Percentiles rank a stretch among this genome's conserved stretches.
Conservation (phyloP, 1,139 yeast species). For the Blastobotrys raffinosifermentans region DNA sequence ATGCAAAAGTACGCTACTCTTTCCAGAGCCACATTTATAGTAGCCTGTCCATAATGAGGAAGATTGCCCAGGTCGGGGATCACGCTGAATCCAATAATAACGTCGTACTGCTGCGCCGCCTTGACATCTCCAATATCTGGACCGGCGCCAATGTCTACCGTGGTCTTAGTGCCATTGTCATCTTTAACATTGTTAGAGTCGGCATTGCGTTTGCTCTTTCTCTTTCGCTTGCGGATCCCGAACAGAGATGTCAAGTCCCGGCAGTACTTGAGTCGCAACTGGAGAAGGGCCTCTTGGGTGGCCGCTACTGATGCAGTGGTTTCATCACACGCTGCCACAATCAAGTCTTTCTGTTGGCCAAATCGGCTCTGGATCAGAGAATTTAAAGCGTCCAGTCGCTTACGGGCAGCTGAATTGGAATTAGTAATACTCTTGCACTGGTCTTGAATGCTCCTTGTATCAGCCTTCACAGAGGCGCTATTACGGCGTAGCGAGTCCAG, state of each 20-base stretch:
- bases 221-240: slow-evolving; percentile 15
- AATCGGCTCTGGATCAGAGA: too few relatives aligned
- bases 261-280: slow-evolving; percentile 8
- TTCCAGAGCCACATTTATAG: slow-evolving; percentile 31
- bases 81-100: slow-evolving; percentile 23
- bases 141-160: slow-evolving; percentile 3
- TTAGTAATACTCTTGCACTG: too few relatives aligned
- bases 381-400: too few relatives aligned
- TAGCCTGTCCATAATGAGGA: slow-evolving; percentile 25
- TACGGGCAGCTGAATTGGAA: too few relatives aligned
- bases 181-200: slow-evolving; percentile 1
- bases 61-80: slow-evolving; percentile 31
- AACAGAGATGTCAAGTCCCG: slow-evolving; percentile 13
- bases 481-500: too few relatives aligned
- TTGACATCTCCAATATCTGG: slow-evolving; percentile 13
- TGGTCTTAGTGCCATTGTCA: slow-evolving; percentile 9
- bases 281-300: slow-evolving; percentile 3
- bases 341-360: too few relatives aligned
- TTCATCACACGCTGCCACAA: too few relatives aligned
- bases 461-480: too few relatives aligned
- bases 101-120: slow-evolving; percentile 15
- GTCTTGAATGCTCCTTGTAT: too few relatives aligned
- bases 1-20: slow-evolving; percentile 28
- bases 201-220: slow-evolving; percentile 2
- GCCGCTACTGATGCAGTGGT: too few relatives aligned